A percentile compares a stretch with the other conserved stretches of the same genome.
These are phyloP conservation scores for Penicillium subrubescens DNA, from an alignment of 495 filamentous ascomycete genomes.

Conservation along the genomic window DNA sequence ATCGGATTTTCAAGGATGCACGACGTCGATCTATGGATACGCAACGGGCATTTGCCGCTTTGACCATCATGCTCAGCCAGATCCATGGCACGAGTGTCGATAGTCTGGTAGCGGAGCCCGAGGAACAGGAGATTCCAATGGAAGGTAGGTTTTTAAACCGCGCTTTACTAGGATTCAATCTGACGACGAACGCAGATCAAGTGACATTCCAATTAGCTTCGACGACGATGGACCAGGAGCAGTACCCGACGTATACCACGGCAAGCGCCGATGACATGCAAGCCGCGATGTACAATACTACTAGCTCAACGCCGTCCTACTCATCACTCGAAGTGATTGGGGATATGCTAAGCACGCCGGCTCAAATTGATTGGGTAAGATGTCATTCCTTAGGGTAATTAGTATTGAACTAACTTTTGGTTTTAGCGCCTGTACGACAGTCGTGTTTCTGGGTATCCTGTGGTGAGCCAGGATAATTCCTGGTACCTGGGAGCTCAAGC, in stretches of 20 bases:
- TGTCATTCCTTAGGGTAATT: too few species aligned
- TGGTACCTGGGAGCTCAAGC: slow-evolving; percentile 13
- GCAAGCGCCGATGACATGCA: slow-evolving; percentile 1
- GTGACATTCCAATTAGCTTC: slow-evolving; percentile 2
- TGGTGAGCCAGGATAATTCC: slow-evolving; percentile 16
- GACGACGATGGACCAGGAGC: slow-evolving; percentile 13
- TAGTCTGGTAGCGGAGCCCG: slow-evolving; percentile 31
- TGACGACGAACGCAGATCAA: slow-evolving; percentile 12
- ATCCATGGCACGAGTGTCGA: slow-evolving; percentile 44
- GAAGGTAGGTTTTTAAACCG: slow-evolving; percentile 30
- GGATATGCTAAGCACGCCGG: slow-evolving; percentile 53
- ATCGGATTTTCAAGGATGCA: slow-evolving; percentile 70
- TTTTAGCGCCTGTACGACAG: slow-evolving; percentile 28
- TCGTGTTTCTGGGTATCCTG: slow-evolving; percentile 18
- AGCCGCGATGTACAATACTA: background rate
- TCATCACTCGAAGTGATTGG: slow-evolving; percentile 52
- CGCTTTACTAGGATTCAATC: background rate
- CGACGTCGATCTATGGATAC: slow-evolving; percentile 73
- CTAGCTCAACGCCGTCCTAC: slow-evolving; percentile 19
- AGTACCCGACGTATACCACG: slow-evolving; percentile 3
- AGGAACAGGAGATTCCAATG: background rate
- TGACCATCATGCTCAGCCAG: slow-evolving; percentile 76
- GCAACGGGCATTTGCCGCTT: slow-evolving; percentile 70
- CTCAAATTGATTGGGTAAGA: slow-evolving; percentile 76
- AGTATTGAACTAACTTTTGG: slow-evolving; percentile 8